Conservation (phyloP, 768 basidiomycete genomes). For the Boletus sp. region DNA sequence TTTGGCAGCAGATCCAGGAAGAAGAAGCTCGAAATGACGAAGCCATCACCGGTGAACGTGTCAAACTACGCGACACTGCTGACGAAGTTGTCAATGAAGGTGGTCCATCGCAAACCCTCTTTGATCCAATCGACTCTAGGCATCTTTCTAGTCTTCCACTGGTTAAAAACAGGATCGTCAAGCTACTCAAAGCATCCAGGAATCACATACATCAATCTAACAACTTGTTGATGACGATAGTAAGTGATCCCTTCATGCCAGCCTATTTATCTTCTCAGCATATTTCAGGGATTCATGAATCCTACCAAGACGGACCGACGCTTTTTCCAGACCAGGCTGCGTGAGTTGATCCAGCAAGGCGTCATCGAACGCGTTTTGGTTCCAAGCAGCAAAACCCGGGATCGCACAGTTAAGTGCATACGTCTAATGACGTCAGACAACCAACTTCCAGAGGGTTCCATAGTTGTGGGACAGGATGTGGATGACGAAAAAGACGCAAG, state of each 20-base stretch:
- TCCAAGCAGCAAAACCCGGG: conserved; percentile 52
- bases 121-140: conserved; percentile 74
- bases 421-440: conserved; percentile 53
- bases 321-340: conserved; percentile 74
- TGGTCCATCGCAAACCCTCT: conserved; percentile 40
- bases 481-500: conserved; percentile 38
- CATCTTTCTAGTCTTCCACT: conserved; percentile 76
- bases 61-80: conserved; percentile 8
- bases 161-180: conserved; percentile 67
- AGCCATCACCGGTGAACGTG: conserved; percentile 11
- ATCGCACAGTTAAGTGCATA: conserved; percentile 58
- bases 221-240: conserved; percentile 77
- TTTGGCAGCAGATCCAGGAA: conserved; percentile 75
- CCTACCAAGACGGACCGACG: conserved; percentile 78
- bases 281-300: conserved; percentile 64
- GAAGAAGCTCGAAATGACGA: conserved; percentile 54
- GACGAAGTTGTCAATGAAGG: conserved; percentile 23
- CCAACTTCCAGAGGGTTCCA: conserved; percentile 34
- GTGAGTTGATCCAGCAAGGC: conserved; percentile 70
- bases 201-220: conserved; percentile 70
- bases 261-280: neutral
- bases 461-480: conserved; percentile 34
- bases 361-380: conserved; percentile 74
- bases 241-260: conserved; percentile 35
- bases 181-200: conserved; percentile 66